Conservation (phyloP, 768 basidiomycete species). For the Tulasnella sp. region DNA sequence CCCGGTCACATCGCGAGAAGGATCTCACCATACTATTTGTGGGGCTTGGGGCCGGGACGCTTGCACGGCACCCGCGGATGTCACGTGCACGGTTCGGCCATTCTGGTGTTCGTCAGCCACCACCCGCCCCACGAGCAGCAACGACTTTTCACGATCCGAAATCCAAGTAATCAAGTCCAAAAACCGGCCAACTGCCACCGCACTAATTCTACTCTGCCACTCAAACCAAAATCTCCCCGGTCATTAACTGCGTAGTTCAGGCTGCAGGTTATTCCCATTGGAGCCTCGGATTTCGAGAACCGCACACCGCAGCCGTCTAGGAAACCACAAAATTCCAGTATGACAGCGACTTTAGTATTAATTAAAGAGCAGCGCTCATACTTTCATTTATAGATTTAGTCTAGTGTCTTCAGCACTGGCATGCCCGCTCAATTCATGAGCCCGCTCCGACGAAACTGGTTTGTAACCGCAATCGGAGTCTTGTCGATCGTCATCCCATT, state of each 20-base stretch:
- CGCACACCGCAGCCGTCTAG: neutral
- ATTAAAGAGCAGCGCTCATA: neutral
- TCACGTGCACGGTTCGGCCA: neutral
- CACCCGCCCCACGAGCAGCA: neutral
- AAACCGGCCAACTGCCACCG: neutral
- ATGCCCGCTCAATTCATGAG: neutral
- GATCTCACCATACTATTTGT: no score
- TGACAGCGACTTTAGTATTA: neutral
- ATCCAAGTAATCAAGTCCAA: neutral
- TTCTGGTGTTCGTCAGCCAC: neutral
- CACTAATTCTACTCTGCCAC: no score
- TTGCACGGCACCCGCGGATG: neutral
- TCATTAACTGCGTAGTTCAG: neutral
- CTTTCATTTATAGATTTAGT: neutral
- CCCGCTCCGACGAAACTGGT: neutral
- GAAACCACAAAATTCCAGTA: neutral
- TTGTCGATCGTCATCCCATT: neutral
- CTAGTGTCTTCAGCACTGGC: neutral
- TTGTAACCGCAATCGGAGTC: neutral
- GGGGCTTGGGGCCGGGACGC: neutral
- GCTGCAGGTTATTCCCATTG: neutral
- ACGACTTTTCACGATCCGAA: neutral
- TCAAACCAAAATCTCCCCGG: neutral
- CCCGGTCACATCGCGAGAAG: no score
- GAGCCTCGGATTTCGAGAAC: neutral